Evolutionary conservation across 2,329 filamentous ascomycete species (phyloP).

Genomic region (Clonostachys chloroleuca): DNA sequence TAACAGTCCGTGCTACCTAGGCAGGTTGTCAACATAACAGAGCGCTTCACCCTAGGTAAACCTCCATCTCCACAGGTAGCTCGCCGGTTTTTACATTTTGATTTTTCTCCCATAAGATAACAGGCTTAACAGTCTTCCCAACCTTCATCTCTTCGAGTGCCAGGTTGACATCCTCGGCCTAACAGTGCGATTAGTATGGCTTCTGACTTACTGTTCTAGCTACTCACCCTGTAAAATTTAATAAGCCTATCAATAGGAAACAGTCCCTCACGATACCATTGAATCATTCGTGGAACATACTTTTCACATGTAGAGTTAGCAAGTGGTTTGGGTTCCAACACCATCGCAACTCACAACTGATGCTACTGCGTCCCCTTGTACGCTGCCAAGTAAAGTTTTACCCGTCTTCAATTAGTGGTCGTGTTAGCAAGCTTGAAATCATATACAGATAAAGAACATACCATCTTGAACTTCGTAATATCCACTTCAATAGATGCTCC

Average conservation of each 20-base stretch:
- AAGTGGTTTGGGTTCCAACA: too few relatives aligned
- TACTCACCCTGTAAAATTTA: too few relatives aligned
- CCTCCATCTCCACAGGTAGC: too few relatives aligned
- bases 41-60: too few relatives aligned
- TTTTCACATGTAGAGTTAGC: conserved; percentile 36
- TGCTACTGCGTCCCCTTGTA: conserved; percentile 13
- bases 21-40: too few relatives aligned
- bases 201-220: too few relatives aligned
- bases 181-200: too few relatives aligned
- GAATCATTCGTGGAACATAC: conserved; percentile 24
- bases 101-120: conserved; percentile 25
- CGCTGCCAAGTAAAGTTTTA: conserved; percentile 40
- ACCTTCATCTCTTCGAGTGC: conserved; percentile 19
- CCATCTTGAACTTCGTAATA: conserved; percentile 31
- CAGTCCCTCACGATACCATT: conserved; percentile 19
- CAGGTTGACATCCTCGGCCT: conserved; percentile 15
- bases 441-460: too few relatives aligned
- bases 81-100: too few relatives aligned
- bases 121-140: conserved; percentile 22
- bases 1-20: too few relatives aligned
- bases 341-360: too few relatives aligned
- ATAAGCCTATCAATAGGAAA: conserved; percentile 26
- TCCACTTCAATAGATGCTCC: conserved; percentile 32
- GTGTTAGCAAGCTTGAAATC: too few relatives aligned
- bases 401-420: conserved; percentile 40